A percentile compares a stretch with the other conserved stretches of the same genome.
Conservation (phyloP, 2,329 filamentous ascomycete species). For the Ilyonectria mors-panacis region DNA sequence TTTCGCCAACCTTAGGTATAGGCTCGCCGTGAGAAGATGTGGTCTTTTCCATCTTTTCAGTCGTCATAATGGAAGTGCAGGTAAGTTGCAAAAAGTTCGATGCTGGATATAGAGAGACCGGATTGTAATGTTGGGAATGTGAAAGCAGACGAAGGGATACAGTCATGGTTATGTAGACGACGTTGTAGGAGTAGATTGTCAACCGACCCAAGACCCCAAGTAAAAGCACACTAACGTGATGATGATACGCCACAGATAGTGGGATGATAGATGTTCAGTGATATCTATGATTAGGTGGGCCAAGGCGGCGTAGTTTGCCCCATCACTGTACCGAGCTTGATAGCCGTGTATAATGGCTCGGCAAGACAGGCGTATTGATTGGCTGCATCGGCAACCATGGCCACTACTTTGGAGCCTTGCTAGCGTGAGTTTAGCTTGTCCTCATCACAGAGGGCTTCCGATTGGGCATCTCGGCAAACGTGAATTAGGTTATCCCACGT, state of each 20-base stretch:
- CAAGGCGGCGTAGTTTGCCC: neutral
- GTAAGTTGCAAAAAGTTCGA: neutral
- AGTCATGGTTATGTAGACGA: neutral
- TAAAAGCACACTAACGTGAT: neutral
- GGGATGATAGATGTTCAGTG: neutral
- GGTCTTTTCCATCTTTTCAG: slow-evolving; percentile 29
- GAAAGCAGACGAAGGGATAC: neutral
- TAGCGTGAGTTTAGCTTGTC: neutral
- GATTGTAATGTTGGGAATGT: no score
- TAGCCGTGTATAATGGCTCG: slow-evolving; percentile 27
- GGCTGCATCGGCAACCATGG: slow-evolving; percentile 35
- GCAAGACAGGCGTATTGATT: slow-evolving; percentile 18
- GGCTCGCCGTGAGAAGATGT: slow-evolving; percentile 10
- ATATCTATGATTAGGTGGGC: neutral
- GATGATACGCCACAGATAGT: neutral
- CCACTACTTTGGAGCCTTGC: neutral
- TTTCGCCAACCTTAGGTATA: slow-evolving; percentile 31
- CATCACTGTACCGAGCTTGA: slow-evolving; percentile 15
- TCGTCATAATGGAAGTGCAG: neutral
- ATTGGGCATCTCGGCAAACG: slow-evolving; percentile 39
- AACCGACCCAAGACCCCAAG: neutral
- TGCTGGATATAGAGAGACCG: neutral
- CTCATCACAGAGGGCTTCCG: slow-evolving; percentile 2
- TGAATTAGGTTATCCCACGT: neutral
- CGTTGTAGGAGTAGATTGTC: neutral